A percentile compares a stretch with the other conserved stretches of the same genome.
These are phyloP conservation scores for Suhomyces coccinellae DNA, from an alignment of 1,139 yeast genomes.

Conservation along the genomic window DNA sequence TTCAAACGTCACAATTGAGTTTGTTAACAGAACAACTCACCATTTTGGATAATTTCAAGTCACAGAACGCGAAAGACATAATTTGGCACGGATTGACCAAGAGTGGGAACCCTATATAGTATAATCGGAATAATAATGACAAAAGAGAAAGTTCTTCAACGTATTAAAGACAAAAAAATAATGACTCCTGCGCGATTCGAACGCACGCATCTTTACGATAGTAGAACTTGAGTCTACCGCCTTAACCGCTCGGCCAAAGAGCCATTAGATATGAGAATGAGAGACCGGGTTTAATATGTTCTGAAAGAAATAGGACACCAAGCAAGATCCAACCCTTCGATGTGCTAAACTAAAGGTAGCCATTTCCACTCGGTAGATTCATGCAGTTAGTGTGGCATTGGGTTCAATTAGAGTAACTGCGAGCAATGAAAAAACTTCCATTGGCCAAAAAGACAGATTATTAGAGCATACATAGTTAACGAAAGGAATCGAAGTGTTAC, in stretches of 20 bases:
- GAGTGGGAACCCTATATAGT: slow-evolving; percentile 3
- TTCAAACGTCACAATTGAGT: slow-evolving; percentile 30
- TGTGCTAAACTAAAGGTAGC: no score
- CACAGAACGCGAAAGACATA: slow-evolving; percentile 21
- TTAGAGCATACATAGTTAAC: no score
- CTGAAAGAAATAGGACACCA: no score
- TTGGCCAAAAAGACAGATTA: no score
- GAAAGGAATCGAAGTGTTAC: no score
- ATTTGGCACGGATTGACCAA: slow-evolving; percentile 12
- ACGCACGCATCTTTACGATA: slow-evolving; percentile 30
- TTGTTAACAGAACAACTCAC: slow-evolving; percentile 32
- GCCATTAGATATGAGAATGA: slow-evolving; percentile 15
- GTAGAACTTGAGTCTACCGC: slow-evolving; percentile 38
- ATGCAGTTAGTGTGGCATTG: no score
- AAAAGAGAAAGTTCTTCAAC: no score
- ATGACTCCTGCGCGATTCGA: slow-evolving; percentile 24
- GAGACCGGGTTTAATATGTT: not conserved
- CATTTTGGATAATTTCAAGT: slow-evolving; percentile 25
- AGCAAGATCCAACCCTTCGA: no score
- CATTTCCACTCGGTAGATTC: no score
- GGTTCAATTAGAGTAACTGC: no score
- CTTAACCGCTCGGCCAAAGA: slow-evolving; percentile 18
- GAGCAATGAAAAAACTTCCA: no score
- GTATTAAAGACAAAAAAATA: slow-evolving; percentile 12
- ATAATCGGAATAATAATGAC: not conserved